Conservation (phyloP, 768 basidiomycete species). For the Trametes punicea region DNA sequence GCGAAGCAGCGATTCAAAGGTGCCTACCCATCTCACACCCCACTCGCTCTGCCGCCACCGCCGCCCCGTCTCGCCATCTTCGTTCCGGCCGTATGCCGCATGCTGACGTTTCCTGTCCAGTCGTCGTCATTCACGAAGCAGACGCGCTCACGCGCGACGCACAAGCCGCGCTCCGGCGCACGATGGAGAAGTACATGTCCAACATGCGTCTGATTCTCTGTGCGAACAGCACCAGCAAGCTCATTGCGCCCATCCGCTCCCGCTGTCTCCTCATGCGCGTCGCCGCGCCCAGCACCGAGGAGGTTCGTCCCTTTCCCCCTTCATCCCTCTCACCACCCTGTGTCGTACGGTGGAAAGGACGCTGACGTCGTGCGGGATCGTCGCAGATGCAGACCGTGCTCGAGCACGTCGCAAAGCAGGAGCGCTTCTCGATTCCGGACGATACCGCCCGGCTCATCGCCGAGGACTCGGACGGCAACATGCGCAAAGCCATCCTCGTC, state of each 20-base stretch:
- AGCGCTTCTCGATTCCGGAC: conserved; percentile 76
- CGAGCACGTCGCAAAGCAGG: conserved; percentile 72
- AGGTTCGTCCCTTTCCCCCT: conserved; percentile 46
- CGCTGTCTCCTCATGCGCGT: conserved; percentile 93
- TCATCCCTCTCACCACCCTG: conserved; percentile 8
- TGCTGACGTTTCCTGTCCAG: conserved; percentile 37
- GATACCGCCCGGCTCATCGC: conserved; percentile 75
- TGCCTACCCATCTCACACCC: conserved; percentile 35
- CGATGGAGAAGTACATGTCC: conserved; percentile 99
- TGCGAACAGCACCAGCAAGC: conserved; percentile 90
- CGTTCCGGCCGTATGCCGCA: not conserved
- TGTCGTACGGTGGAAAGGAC: conserved; percentile 27
- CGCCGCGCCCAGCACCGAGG: conserved; percentile 74
- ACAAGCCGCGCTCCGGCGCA: conserved; percentile 92
- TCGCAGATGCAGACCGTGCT: conserved; percentile 79
- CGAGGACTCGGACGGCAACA: conserved; percentile 80
- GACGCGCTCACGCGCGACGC: conserved; percentile 94
- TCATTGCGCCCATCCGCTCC: conserved; percentile 96
- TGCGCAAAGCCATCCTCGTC: conserved; percentile 92
- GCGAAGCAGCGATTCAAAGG: conserved; percentile 98
- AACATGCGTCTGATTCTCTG: conserved; percentile 97
- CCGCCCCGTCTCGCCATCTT: not conserved
- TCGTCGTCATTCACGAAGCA: conserved; percentile 98
- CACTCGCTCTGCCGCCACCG: not conserved
- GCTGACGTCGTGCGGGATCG: not conserved